Evolutionary conservation across 192 early-diverging fungal genomes (phyloP), one percentile per base, ranked within the genome.

Genomic region (Diversispora eburnea): DNA sequence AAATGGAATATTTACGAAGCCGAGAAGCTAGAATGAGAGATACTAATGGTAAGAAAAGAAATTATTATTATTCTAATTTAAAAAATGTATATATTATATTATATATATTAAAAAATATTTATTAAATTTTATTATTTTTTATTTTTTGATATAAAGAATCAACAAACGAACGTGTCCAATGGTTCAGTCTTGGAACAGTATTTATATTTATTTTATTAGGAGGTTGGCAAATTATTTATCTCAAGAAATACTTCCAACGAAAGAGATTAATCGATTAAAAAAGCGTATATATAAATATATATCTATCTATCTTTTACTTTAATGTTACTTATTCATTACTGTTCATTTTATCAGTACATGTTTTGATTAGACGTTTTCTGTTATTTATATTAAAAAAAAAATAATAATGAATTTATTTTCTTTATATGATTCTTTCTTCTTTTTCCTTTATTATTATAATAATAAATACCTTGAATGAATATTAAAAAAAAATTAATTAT

Each of bases 31-130:
- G 85, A 61, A 88, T 98, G 90, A 84, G 96, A 75, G 88, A 95
- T 75, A 90, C 93, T 19, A 98, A 96, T 81, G 91, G 90, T 91
- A n/a, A n/a, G n/a, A n/a, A n/a, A n/a, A n/a, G n/a, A n/a, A n/a
- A n/a, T n/a, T n/a, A n/a, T n/a, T n/a, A n/a, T n/a, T n/a, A n/a
- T 84, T 76, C 49, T 75, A 56, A 17, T 51, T 8, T 46, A 9
- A 0, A 48, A 41, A 7, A 20, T 17, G 25, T 41, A 17, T 43
- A 9, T 41, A 4, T 54, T 10, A 5, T n/a, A 47, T 41, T 49
- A 13, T 8, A n/a, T 48, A 51, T 43, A 41, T 54, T 69, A 57
- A 55, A 20, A 4, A 49, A 12, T 42, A 57, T 12, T 7, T 20
- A 19, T 74, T 64, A n/a, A 33, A 33, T 43, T 64, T 64, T 12